Percentiles rank a stretch among this genome's conserved stretches.
Conservation (phyloP, 345 rosid genomes). For the Leavenworthia alabamica region DNA sequence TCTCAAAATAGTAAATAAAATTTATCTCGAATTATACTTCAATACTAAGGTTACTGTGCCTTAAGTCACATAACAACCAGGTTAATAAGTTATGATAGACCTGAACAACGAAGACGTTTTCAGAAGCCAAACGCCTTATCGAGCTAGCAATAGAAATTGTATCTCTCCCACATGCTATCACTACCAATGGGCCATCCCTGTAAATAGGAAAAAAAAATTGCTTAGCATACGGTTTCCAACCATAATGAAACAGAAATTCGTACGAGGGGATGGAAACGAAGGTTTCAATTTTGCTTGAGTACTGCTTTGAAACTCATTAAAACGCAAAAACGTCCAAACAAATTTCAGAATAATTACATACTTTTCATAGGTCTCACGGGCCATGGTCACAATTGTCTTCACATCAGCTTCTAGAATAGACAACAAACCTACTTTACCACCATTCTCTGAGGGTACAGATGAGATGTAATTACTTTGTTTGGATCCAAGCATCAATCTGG, state of each 20-base stretch:
- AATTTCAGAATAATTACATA: slow-evolving; percentile 27
- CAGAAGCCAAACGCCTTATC: slow-evolving; percentile 74
- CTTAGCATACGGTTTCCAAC: neutral
- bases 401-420: slow-evolving; percentile 77
- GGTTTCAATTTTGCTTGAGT: neutral
- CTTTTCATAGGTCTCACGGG: slow-evolving; percentile 75
- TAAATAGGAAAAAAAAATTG: neutral
- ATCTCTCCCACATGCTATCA: slow-evolving; percentile 93
- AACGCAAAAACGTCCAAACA: neutral
- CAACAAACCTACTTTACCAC: slow-evolving; percentile 59
- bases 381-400: slow-evolving; percentile 68
- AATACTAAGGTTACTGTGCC: neutral
- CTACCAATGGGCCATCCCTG: slow-evolving; percentile 95
- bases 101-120: slow-evolving; percentile 88
- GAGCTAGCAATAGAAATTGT: slow-evolving; percentile 85
- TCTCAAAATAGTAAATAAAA: neutral
- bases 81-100: slow-evolving; percentile 31
- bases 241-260: neutral
- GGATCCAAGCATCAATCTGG: slow-evolving; percentile 35
- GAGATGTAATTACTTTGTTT: slow-evolving; percentile 32
- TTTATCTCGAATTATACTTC: neutral
- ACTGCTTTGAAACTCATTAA: neutral
- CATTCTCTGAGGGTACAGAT: slow-evolving; percentile 41
- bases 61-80: neutral
- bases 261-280: neutral